Percentiles rank a stretch among this genome's conserved stretches.
Conservation (phyloP, 805 yeast genomes). For the Yamadazyma olivae region DNA sequence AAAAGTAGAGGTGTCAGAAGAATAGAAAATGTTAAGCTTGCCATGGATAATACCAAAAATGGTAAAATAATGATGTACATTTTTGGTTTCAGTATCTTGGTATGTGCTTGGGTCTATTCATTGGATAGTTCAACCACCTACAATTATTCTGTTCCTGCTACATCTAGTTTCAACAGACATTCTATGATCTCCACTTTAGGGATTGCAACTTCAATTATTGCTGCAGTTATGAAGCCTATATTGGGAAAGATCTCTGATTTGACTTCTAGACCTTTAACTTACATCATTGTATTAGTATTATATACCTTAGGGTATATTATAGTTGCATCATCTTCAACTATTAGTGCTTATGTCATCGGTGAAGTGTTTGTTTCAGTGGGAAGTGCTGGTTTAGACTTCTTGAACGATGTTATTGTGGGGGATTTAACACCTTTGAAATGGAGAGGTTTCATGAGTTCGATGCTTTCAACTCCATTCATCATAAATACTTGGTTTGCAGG, state of each 20-base stretch:
- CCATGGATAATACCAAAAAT: constrained; percentile 12
- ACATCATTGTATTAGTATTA: constrained; percentile 14
- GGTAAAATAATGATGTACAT: constrained; percentile 14
- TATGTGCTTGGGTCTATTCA: constrained; percentile 23
- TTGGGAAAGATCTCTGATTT: constrained; percentile 21
- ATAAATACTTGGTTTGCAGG: constrained; percentile 45
- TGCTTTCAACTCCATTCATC: constrained; percentile 36
- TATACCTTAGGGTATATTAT: constrained; percentile 20
- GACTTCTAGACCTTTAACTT: constrained; percentile 19
- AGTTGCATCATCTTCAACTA: constrained; percentile 17
- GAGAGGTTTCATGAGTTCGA: constrained; percentile 18
- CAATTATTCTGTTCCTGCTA: constrained; percentile 30
- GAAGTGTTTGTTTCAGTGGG: constrained; percentile 19
- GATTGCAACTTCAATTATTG: constrained; percentile 19
- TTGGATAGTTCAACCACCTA: constrained; percentile 29
- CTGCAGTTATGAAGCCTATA: constrained; percentile 20
- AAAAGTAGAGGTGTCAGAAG: constrained; percentile 21
- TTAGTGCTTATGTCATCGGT: constrained; percentile 23
- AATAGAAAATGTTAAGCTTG: constrained; percentile 19
- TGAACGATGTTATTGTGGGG: constrained; percentile 18
- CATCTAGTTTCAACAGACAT: constrained; percentile 18
- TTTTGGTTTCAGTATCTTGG: constrained; percentile 17
- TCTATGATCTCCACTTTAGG: constrained; percentile 18
- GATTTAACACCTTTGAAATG: constrained; percentile 25
- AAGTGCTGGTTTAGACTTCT: constrained; percentile 16